Evolutionary conservation across 495 filamentous ascomycete species (phyloP).

Genomic region (Filosporella fistucella): DNA sequence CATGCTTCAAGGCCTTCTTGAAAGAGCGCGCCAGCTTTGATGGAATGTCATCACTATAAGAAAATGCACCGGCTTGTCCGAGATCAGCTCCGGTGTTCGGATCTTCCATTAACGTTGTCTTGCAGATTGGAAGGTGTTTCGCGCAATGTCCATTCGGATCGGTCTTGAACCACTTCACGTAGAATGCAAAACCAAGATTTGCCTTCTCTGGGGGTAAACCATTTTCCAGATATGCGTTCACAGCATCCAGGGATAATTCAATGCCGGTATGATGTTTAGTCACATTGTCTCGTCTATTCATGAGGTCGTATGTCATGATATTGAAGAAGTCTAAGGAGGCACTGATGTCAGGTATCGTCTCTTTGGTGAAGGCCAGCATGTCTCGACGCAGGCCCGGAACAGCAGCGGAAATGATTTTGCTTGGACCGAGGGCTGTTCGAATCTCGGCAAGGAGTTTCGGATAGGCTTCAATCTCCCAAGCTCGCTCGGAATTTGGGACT

Average conservation of each 20-base stretch:
- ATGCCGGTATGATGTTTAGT: conserved; percentile 66
- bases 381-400: conserved; percentile 63
- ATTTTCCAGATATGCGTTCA: conserved; percentile 56
- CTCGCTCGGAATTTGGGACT: conserved; percentile 55
- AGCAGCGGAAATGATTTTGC: conserved; percentile 64
- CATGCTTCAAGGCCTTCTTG: conserved; percentile 44
- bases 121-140: conserved; percentile 54
- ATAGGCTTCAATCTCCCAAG: conserved; percentile 60
- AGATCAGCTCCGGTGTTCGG: conserved; percentile 59
- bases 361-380: conserved; percentile 68
- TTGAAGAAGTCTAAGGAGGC: conserved; percentile 67
- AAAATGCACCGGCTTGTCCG: conserved; percentile 56
- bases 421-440: conserved; percentile 51
- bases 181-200: conserved; percentile 73
- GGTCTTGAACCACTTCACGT: conserved; percentile 68
- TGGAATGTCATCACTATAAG: conserved; percentile 51
- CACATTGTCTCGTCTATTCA: conserved; percentile 67
- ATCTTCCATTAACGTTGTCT: conserved; percentile 58
- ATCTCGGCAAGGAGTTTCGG: conserved; percentile 57
- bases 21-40: conserved; percentile 41
- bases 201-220: conserved; percentile 52
- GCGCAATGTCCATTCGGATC: conserved; percentile 42
- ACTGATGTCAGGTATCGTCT: conserved; percentile 59
- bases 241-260: conserved; percentile 42
- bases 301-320: conserved; percentile 77